These are phyloP conservation scores for Aristolochia fimbriata DNA, from an alignment of 164 flowering plant genomes.

Conservation along the genomic window DNA sequence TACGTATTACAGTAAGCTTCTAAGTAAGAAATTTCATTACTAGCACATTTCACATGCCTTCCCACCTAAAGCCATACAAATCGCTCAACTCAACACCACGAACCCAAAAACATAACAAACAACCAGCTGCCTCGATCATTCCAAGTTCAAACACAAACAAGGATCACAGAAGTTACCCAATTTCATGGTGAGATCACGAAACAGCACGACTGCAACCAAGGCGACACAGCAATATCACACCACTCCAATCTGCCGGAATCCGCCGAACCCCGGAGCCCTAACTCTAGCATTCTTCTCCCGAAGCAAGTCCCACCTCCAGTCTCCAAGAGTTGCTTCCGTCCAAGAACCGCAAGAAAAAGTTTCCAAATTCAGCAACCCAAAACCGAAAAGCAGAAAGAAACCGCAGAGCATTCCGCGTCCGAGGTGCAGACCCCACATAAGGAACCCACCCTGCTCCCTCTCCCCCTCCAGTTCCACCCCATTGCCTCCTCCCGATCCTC, in stretches of 20 bases:
- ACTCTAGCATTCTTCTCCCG: neutral
- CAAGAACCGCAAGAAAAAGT: neutral
- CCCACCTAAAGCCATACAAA: too few relatives aligned
- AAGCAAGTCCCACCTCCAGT: neutral
- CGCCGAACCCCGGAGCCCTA: neutral
- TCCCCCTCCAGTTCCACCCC: neutral
- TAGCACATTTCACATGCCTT: neutral
- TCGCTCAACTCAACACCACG: neutral
- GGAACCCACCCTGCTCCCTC: neutral
- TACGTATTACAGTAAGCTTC: too few relatives aligned
- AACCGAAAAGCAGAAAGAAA: too few relatives aligned
- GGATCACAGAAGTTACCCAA: neutral
- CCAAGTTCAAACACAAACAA: neutral
- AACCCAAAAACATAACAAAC: neutral
- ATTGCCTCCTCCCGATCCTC: neutral
- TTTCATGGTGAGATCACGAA: slow-evolving; percentile 6
- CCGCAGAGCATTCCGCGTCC: too few relatives aligned
- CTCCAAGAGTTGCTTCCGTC: neutral
- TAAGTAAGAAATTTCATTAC: neutral
- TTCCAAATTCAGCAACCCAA: too few relatives aligned
- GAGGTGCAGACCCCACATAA: too few relatives aligned
- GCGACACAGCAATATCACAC: neutral
- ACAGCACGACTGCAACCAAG: neutral
- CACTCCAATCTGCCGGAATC: neutral
- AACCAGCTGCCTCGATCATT: too few relatives aligned